These are phyloP conservation scores for Eremothecium sinecaudum DNA, from an alignment of 1,139 yeast genomes.

Conservation along the genomic window DNA sequence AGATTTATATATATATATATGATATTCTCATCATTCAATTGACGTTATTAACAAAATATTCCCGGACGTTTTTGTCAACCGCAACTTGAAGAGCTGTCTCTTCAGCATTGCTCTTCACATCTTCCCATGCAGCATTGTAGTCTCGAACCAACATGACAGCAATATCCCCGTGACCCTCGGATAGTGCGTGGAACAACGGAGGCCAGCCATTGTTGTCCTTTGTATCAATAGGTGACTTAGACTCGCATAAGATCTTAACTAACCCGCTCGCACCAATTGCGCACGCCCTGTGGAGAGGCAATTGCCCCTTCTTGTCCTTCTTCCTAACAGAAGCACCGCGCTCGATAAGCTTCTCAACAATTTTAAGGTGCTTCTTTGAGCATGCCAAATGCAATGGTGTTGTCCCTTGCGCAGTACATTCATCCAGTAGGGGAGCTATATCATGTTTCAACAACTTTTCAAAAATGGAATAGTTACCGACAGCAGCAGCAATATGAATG, in stretches of 20 bases:
- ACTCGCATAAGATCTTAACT: slow-evolving; percentile 36
- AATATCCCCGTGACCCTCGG: slow-evolving; percentile 83
- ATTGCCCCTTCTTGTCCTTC: slow-evolving; percentile 57
- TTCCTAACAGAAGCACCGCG: slow-evolving; percentile 52
- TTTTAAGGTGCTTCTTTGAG: slow-evolving; percentile 50
- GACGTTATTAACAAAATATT: slow-evolving; percentile 32
- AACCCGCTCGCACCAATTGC: slow-evolving; percentile 59
- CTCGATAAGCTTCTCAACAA: slow-evolving; percentile 44
- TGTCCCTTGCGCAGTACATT: slow-evolving; percentile 53
- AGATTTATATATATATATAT: too few relatives aligned
- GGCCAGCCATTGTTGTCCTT: slow-evolving; percentile 75
- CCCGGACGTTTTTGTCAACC: slow-evolving; percentile 48
- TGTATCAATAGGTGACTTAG: slow-evolving; percentile 56
- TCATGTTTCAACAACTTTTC: slow-evolving; percentile 35
- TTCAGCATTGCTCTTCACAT: slow-evolving; percentile 42
- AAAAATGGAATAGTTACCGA: slow-evolving; percentile 54
- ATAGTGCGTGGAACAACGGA: slow-evolving; percentile 79
- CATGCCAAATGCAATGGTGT: slow-evolving; percentile 73
- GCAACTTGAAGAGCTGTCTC: slow-evolving; percentile 53
- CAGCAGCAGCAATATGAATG: slow-evolving; percentile 68
- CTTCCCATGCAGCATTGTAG: slow-evolving; percentile 55
- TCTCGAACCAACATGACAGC: slow-evolving; percentile 49
- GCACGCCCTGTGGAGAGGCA: slow-evolving; percentile 78
- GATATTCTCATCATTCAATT: too few relatives aligned
- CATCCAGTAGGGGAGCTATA: slow-evolving; percentile 40